These are phyloP conservation scores for Lasiosphaeria hispida DNA, from an alignment of 495 filamentous ascomycete genomes.

Conservation along the genomic window DNA sequence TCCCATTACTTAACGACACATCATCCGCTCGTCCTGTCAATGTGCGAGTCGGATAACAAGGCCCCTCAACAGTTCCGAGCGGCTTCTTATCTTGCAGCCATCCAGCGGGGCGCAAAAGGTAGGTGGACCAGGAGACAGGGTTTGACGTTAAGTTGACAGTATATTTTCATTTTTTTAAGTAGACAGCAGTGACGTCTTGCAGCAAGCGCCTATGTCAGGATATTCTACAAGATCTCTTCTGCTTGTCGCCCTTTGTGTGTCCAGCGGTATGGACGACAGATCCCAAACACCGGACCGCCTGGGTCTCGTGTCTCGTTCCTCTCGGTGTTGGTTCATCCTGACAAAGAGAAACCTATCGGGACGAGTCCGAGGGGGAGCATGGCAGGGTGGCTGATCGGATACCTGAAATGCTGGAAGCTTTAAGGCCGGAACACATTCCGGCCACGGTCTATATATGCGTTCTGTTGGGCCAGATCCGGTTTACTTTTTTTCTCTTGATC, in stretches of 20 bases:
- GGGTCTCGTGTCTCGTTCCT: conserved; percentile 3
- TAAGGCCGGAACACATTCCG: conserved; percentile 63
- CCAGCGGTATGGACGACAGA: neutral
- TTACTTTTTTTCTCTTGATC: conserved; percentile 17
- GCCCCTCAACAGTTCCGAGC: too few relatives aligned
- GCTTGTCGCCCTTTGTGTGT: conserved; percentile 2
- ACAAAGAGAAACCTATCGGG: conserved; percentile 29
- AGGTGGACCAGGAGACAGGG: neutral
- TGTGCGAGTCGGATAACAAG: neutral
- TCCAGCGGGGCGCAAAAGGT: neutral
- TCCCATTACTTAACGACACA: conserved; percentile 26
- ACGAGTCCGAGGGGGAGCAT: neutral
- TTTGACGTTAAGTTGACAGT: neutral
- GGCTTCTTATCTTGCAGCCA: too few relatives aligned
- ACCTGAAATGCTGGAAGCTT: conserved; percentile 5
- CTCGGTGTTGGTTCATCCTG: conserved; percentile 19
- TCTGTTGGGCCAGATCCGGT: conserved; percentile 34
- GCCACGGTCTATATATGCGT: conserved; percentile 57
- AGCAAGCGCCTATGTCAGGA: too few relatives aligned
- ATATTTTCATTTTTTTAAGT: neutral
- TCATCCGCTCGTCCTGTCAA: neutral
- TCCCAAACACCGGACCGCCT: neutral
- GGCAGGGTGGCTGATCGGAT: neutral
- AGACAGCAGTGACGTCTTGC: neutral
- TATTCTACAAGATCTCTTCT: too few relatives aligned